phyloP scores from a whole-genome alignment of 1,139 yeast species.

The Nakaseomyces sp. region DNA sequence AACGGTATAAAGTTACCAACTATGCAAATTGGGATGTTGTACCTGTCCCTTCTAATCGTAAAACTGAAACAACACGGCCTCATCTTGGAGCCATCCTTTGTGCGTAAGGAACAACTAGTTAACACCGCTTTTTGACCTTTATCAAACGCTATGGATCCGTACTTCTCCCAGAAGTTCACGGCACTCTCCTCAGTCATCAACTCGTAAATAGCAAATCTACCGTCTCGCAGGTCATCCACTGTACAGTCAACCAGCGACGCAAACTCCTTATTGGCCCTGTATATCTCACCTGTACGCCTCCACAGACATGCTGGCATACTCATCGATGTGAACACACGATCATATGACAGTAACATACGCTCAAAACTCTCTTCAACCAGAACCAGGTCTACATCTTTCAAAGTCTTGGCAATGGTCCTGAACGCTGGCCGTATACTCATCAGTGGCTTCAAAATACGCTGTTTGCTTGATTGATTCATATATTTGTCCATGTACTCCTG shows the following conservation, averaged over 20 bases:
- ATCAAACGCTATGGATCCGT: slow-evolving; percentile 93
- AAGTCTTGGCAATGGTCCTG: slow-evolving; percentile 81
- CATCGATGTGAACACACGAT: slow-evolving; percentile 93
- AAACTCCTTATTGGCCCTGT: slow-evolving; percentile 91
- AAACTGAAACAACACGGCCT: slow-evolving; percentile 90
- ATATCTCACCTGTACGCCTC: slow-evolving; percentile 96
- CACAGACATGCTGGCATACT: slow-evolving; percentile 97
- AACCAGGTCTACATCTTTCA: slow-evolving; percentile 86
- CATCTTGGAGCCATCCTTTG: slow-evolving; percentile 73
- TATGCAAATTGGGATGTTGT: slow-evolving; percentile 92
- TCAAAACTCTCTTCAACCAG: slow-evolving; percentile 92
- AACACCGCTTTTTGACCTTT: slow-evolving; percentile 92
- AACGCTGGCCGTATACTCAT: slow-evolving; percentile 88
- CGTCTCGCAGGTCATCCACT: slow-evolving; percentile 87
- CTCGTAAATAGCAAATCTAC: slow-evolving; percentile 86
- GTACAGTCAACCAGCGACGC: slow-evolving; percentile 90
- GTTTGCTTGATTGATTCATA: slow-evolving; percentile 79
- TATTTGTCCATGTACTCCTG: slow-evolving; percentile 89
- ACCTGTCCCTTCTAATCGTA: slow-evolving; percentile 85
- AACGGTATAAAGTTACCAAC: slow-evolving; percentile 94
- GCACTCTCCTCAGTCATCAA: slow-evolving; percentile 95
- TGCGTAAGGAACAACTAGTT: slow-evolving; percentile 81
- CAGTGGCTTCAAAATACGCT: slow-evolving; percentile 80
- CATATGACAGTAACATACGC: slow-evolving; percentile 86
- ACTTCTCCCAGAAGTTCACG: slow-evolving; percentile 97